A percentile compares a stretch with the other conserved stretches of the same genome.
Evolutionary conservation across 192 early-diverging fungal genomes (phyloP).

Genomic region (Allomyces javanicus): DNA sequence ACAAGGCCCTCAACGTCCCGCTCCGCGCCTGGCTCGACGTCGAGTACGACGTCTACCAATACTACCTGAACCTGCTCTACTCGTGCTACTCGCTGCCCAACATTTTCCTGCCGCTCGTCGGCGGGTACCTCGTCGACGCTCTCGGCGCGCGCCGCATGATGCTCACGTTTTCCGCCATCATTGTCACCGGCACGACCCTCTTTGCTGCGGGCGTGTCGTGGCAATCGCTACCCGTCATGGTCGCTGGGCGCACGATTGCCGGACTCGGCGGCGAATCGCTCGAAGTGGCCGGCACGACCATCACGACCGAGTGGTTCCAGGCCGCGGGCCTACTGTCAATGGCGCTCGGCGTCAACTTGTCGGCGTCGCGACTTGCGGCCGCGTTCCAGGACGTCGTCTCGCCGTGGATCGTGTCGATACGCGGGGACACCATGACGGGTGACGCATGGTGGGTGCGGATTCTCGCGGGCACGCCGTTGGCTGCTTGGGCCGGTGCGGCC

Average conservation of each 20-base stretch:
- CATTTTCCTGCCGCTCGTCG: slow-evolving; percentile 40
- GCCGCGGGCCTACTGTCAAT: slow-evolving; percentile 29
- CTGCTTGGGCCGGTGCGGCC: neutral
- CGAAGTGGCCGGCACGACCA: slow-evolving; percentile 27
- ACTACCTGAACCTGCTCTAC: slow-evolving; percentile 36
- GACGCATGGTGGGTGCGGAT: neutral
- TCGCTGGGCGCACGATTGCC: slow-evolving; percentile 36
- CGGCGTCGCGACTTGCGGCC: slow-evolving; percentile 16
- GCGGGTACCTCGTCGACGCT: slow-evolving; percentile 27
- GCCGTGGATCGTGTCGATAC: slow-evolving; percentile 14
- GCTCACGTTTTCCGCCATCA: slow-evolving; percentile 17
- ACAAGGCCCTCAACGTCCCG: slow-evolving; percentile 31
- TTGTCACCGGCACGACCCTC: slow-evolving; percentile 29
- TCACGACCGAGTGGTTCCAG: slow-evolving; percentile 29
- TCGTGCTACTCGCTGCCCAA: slow-evolving; percentile 42
- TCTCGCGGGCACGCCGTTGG: neutral
- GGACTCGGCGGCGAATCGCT: slow-evolving; percentile 36
- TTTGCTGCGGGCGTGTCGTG: slow-evolving; percentile 27
- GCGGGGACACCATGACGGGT: neutral
- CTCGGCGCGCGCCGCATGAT: slow-evolving; percentile 24
- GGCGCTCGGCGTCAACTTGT: slow-evolving; percentile 29
- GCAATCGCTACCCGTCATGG: slow-evolving; percentile 20
- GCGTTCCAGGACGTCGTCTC: slow-evolving; percentile 21
- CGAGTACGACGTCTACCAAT: slow-evolving; percentile 25
- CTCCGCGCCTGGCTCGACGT: slow-evolving; percentile 21